A percentile compares a stretch with the other conserved stretches of the same genome.
phyloP scores from a whole-genome alignment of 108 stramenopile species.

The Cyclotella baltica region DNA sequence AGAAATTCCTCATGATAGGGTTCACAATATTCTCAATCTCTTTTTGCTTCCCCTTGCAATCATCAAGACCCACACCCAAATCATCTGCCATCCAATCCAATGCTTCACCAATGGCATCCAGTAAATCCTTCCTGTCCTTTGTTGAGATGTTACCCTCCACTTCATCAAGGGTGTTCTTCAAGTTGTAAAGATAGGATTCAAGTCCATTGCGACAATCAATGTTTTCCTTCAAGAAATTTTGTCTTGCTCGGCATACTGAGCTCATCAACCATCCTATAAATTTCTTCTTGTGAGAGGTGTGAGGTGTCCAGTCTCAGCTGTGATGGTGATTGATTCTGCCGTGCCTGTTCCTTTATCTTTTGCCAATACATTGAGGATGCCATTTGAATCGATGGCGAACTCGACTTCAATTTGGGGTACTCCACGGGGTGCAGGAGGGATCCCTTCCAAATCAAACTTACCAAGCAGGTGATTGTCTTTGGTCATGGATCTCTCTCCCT shows the following conservation, averaged over 20 bases:
- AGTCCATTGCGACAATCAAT: constrained; percentile 93
- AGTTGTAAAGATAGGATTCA: constrained; percentile 96
- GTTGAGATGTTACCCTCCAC: constrained; percentile 70
- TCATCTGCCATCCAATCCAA: constrained; percentile 95
- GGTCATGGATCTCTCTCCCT: constrained; percentile 98
- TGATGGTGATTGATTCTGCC: constrained; percentile 94
- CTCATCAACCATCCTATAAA: constrained; percentile 97
- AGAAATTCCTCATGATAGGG: constrained; percentile 92
- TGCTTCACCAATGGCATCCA: constrained; percentile 82
- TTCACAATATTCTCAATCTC: constrained; percentile 95
- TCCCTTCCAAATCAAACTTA: constrained; percentile 93
- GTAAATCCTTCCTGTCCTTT: constrained; percentile 75
- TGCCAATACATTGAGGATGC: constrained; percentile 96
- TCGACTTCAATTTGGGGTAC: constrained; percentile 99
- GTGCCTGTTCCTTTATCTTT: constrained; percentile 96
- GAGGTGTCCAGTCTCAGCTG: constrained; percentile 97
- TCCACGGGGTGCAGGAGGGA: constrained; percentile 97
- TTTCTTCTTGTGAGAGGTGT: constrained; percentile 97
- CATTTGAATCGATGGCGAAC: constrained; percentile 99
- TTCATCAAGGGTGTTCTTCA: constrained; percentile 92
- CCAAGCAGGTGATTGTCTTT: constrained; percentile 94
- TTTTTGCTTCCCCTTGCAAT: constrained; percentile 96
- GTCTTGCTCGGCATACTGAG: constrained; percentile 97
- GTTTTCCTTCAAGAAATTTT: constrained; percentile 82
- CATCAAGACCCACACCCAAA: constrained; percentile 93